Evolutionary conservation across 352 stramenopile species (phyloP).

Genomic region (Pilasporangium apinafurcum): DNA sequence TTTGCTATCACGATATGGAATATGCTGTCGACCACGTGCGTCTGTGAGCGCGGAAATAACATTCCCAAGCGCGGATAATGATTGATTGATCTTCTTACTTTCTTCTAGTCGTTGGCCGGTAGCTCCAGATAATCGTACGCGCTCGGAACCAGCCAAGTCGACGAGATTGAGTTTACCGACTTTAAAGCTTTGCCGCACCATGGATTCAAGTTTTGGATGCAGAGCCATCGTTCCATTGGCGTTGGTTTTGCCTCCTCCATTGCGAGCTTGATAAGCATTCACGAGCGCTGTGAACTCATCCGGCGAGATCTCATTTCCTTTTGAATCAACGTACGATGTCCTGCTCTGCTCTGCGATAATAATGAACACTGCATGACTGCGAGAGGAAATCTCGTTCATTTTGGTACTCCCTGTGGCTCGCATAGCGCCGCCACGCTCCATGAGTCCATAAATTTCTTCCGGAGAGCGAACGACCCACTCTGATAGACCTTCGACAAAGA

Average conservation of each 20-base stretch:
- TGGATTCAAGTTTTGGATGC: constrained; percentile 79
- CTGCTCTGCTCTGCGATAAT: constrained; percentile 93
- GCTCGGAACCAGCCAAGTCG: constrained; percentile 89
- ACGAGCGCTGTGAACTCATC: constrained; percentile 86
- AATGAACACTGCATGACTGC: constrained; percentile 92
- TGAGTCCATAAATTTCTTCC: constrained; percentile 93
- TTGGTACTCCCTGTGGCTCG: constrained; percentile 80
- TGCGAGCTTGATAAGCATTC: constrained; percentile 60
- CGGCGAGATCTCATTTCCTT: constrained; percentile 68
- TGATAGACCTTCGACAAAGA: constrained; percentile 93
- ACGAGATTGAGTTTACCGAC: constrained; percentile 94
- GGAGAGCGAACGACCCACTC: constrained; percentile 92
- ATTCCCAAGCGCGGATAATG: constrained; percentile 86
- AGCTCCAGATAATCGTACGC: constrained; percentile 81
- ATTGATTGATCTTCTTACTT: constrained; percentile 93
- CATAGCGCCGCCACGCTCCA: constrained; percentile 87
- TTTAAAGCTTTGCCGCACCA: constrained; percentile 91
- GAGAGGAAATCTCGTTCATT: constrained; percentile 87
- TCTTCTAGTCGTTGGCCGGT: constrained; percentile 87
- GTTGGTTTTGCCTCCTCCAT: constrained; percentile 13
- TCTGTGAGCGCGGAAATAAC: constrained; percentile 90
- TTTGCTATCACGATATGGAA: constrained; percentile 92
- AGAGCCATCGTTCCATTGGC: constrained; percentile 25
- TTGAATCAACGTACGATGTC: constrained; percentile 83
- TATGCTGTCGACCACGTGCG: constrained; percentile 81